phyloP scores from a whole-genome alignment of 2,329 filamentous ascomycete genomes.

The Fusarium metavorans region DNA sequence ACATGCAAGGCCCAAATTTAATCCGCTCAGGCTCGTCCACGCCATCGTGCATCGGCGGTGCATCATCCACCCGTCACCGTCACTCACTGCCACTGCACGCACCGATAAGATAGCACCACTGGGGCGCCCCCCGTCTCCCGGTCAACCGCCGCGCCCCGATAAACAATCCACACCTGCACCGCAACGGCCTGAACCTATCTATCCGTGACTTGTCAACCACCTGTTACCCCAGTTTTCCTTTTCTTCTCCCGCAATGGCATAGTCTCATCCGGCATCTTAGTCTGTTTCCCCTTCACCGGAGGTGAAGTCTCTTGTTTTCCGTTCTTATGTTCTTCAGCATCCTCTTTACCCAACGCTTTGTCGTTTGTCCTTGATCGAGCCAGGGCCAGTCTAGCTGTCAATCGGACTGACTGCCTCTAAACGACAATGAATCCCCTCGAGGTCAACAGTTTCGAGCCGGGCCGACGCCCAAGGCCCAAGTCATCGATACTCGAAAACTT shows the following conservation, averaged over 20 bases:
- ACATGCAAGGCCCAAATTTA: constrained; percentile 1
- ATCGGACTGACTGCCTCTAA: constrained; percentile 5
- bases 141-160: constrained; percentile 41
- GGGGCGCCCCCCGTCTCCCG: constrained; percentile 27
- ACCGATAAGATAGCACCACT: constrained; percentile 37
- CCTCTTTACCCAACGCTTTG: constrained; percentile 15
- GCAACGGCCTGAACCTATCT: constrained; percentile 38
- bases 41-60: constrained; percentile 15
- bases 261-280: constrained; percentile 33
- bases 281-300: constrained; percentile 29
- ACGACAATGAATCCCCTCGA: constrained; percentile 23
- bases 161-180: constrained; percentile 39
- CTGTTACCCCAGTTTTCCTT: constrained; percentile 36
- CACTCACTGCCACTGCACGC: neutral
- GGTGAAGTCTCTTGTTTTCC: constrained; percentile 26
- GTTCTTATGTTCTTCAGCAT: constrained; percentile 22
- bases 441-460: constrained; percentile 32
- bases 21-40: constrained; percentile 14
- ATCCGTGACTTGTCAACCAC: constrained; percentile 31
- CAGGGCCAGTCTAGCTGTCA: constrained; percentile 17
- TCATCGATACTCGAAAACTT: constrained; percentile 64
- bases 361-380: constrained; percentile 4
- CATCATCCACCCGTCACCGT: constrained; percentile 17
- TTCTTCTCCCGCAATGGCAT: constrained; percentile 40
- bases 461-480: constrained; percentile 57